These are phyloP conservation scores for Ogataea kodamae DNA, from an alignment of 805 yeast genomes.

Conservation along the genomic window DNA sequence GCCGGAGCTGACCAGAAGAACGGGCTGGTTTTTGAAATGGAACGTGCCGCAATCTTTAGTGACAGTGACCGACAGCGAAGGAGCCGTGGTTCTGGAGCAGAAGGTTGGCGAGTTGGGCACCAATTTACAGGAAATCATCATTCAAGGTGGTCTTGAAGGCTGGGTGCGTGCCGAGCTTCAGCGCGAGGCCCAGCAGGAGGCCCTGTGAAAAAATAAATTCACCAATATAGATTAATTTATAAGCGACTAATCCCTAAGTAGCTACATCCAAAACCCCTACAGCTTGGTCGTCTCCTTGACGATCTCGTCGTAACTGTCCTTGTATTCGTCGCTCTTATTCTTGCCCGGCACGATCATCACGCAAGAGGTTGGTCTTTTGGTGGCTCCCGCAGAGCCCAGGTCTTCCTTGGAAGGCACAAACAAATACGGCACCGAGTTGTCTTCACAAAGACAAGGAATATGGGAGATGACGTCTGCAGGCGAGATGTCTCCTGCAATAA, in stretches of 20 bases:
- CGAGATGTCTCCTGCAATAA: slow-evolving; percentile 97
- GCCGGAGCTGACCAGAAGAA: slow-evolving; percentile 83
- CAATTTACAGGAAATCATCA: slow-evolving; percentile 93
- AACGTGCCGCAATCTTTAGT: slow-evolving; percentile 85
- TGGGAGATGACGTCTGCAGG: slow-evolving; percentile 97
- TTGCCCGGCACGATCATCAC: slow-evolving; percentile 98
- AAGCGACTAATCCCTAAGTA: neutral
- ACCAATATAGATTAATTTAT: slow-evolving; percentile 3
- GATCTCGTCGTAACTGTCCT: slow-evolving; percentile 87
- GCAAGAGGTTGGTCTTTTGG: slow-evolving; percentile 98
- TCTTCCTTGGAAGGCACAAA: slow-evolving; percentile 98
- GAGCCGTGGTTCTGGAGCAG: slow-evolving; percentile 64
- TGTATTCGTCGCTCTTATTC: slow-evolving; percentile 83
- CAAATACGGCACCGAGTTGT: slow-evolving; percentile 81
- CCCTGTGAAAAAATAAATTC: neutral
- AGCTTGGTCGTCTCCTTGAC: slow-evolving; percentile 78
- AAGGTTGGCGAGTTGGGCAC: slow-evolving; percentile 95
- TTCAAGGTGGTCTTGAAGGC: slow-evolving; percentile 96
- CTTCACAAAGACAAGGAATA: slow-evolving; percentile 96
- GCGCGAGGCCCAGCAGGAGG: slow-evolving; percentile 19
- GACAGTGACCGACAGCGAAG: slow-evolving; percentile 64
- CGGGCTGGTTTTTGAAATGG: slow-evolving; percentile 92
- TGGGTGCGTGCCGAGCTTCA: slow-evolving; percentile 83
- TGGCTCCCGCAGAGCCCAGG: slow-evolving; percentile 97
- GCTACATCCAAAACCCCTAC: slow-evolving; percentile 23